Base-by-base conservation (phyloP, 2,329 filamentous ascomycete genomes). In the Didymella pomorum region DNA sequence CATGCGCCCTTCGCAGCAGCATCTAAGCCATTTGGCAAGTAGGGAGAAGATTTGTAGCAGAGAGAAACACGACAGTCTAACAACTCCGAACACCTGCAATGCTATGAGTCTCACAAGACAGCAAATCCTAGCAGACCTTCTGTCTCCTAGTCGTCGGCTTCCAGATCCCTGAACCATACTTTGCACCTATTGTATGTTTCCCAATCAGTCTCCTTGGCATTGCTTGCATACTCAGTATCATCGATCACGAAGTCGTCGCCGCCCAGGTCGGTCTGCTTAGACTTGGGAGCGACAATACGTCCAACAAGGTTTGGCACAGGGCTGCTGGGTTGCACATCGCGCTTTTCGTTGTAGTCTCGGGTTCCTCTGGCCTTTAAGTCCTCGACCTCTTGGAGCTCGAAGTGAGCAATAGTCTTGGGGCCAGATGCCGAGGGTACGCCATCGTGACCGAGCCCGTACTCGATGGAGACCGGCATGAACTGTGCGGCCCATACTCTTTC, bases 401-500 rank as follows among this genome's bases (percentile, higher is more conserved):
- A 37, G 14, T 11, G 16, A 5, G 33, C 33, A n/a, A 37, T 37
- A 4, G 33, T 37, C 33, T 37, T 37, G 9, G 33, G 33, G 16
- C 16, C 7, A 10, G 14, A 37, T 4, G n/a, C 33, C 8, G 33
- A 37, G 33, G 14, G 33, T 9, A n/a, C 16, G n/a, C 33, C 6
- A 29, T 43, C 28, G 23, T 35, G 29, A 2, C 39, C 33, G 12
- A 21, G 21, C 16, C 33, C 49, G 16, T 35, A 44, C 6, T n/a
- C 18, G 33, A 44, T 52, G 1, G 14, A 5, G 4, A 52, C 49
- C 4, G 49, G 49, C 49, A 52, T 52, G 29, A 52, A 52, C 49
- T 52, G 49, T n/a, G 49, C 49, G 8, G 39, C 39, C 39, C 49
- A 52, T 10, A 52, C 25, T 8, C 28, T 26, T 14, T 52, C 49